phyloP scores from a whole-genome alignment of 2,329 filamentous ascomycete genomes.

The Aaosphaeria arxii region DNA sequence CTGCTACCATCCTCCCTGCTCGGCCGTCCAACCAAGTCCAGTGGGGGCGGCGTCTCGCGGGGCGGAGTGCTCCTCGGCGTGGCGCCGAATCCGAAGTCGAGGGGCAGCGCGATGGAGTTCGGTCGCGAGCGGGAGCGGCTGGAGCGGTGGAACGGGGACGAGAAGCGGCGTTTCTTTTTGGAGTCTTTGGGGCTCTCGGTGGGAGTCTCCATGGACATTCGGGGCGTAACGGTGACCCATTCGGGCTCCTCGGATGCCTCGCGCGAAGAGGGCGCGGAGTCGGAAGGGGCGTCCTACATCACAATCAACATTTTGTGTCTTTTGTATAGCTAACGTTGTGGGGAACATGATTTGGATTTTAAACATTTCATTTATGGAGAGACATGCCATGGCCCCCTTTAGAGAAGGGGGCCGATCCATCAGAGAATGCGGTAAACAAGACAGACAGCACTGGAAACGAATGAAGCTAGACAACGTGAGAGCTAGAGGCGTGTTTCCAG shows the following conservation, averaged over 20 bases:
- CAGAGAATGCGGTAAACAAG: no score
- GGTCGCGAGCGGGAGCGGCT: slow-evolving; percentile 30
- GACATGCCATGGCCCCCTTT: slow-evolving; percentile 10
- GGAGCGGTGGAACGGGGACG: slow-evolving; percentile 32
- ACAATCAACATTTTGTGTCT: slow-evolving; percentile 24
- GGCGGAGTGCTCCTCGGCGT: slow-evolving; percentile 19
- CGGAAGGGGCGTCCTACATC: slow-evolving; percentile 27
- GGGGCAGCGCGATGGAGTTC: slow-evolving; percentile 20
- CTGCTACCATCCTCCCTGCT: slow-evolving; percentile 4
- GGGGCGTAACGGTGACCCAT: slow-evolving; percentile 4
- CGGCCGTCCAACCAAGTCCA: background rate
- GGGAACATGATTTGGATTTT: no score
- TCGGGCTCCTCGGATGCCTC: slow-evolving; percentile 32
- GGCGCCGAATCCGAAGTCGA: slow-evolving; percentile 10
- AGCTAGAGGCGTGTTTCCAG: slow-evolving; percentile 8
- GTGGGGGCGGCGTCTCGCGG: slow-evolving; percentile 16
- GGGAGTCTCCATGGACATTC: slow-evolving; percentile 6
- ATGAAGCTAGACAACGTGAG: slow-evolving; percentile 5
- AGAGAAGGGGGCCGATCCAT: no score
- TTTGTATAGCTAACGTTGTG: no score
- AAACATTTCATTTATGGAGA: no score
- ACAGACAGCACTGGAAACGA: no score
- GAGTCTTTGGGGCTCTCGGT: slow-evolving; percentile 12
- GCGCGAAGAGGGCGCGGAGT: slow-evolving; percentile 26
- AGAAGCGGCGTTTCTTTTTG: slow-evolving; percentile 29